phyloP scores from a whole-genome alignment of 768 basidiomycete species.

The Lyophyllum atratum region DNA sequence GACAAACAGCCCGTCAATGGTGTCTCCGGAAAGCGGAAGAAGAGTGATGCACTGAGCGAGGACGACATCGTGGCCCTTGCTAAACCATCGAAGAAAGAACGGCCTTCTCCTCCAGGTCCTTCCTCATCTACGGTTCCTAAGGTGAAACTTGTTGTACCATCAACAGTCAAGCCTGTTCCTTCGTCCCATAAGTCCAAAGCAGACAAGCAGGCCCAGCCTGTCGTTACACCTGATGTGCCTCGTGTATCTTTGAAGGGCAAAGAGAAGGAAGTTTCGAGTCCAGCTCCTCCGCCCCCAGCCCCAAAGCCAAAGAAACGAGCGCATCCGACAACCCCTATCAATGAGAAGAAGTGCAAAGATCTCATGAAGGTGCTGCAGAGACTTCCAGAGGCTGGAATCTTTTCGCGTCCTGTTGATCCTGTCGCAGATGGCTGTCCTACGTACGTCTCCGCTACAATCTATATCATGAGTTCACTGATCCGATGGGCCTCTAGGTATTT shows the following conservation, averaged over 20 bases:
- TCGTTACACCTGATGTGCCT: slow-evolving; percentile 30
- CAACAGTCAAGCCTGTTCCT: slow-evolving; percentile 21
- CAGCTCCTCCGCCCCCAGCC: slow-evolving; percentile 32
- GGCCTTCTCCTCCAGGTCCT: slow-evolving; percentile 43
- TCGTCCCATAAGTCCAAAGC: slow-evolving; percentile 36
- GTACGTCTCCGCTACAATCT: slow-evolving; percentile 45
- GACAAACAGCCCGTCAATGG: slow-evolving; percentile 38
- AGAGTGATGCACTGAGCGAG: slow-evolving; percentile 40
- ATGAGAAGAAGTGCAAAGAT: slow-evolving; percentile 83
- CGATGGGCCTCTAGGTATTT: slow-evolving; percentile 62
- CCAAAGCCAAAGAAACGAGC: slow-evolving; percentile 42
- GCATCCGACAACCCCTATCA: slow-evolving; percentile 51
- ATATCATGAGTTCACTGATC: not conserved
- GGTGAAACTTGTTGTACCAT: slow-evolving; percentile 21
- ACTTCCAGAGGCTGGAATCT: slow-evolving; percentile 70
- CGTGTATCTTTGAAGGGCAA: slow-evolving; percentile 69
- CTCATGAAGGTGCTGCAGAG: slow-evolving; percentile 61
- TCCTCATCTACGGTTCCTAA: slow-evolving; percentile 21
- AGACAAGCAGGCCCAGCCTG: slow-evolving; percentile 36
- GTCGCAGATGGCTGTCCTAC: slow-evolving; percentile 85
- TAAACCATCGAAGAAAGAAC: slow-evolving; percentile 62
- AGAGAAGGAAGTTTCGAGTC: slow-evolving; percentile 55
- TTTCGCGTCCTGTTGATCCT: slow-evolving; percentile 84
- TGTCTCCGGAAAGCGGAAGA: slow-evolving; percentile 60
- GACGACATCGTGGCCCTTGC: slow-evolving; percentile 68